Evolutionary conservation across 345 rosid genomes (phyloP).

Genomic region (Eucalyptus sp.): DNA sequence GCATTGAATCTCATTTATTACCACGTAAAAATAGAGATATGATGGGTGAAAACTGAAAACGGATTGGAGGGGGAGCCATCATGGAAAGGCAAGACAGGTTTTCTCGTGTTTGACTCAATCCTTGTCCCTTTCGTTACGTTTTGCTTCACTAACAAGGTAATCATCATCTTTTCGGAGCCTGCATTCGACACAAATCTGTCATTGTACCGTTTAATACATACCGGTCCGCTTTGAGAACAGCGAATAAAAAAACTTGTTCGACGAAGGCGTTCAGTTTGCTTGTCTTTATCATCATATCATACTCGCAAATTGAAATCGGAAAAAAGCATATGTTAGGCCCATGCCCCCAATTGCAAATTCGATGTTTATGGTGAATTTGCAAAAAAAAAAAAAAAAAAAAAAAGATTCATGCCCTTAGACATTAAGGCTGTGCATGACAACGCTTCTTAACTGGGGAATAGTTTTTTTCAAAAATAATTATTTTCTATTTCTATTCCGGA

Average conservation of each 20-base stretch:
- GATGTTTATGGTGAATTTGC: background rate
- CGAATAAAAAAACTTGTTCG: background rate
- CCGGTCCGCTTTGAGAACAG: rapidly evolving
- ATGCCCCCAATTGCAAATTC: background rate
- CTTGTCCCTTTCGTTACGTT: background rate
- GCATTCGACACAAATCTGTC: background rate
- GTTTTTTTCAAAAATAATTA: too few species aligned
- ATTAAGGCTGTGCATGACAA: too few species aligned
- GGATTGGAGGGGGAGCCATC: background rate
- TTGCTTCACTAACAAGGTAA: too few species aligned
- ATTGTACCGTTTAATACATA: background rate
- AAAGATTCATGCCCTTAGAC: background rate
- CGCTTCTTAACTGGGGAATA: too few species aligned
- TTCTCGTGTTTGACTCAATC: background rate
- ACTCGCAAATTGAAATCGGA: background rate
- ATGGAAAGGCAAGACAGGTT: background rate
- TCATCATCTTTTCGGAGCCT: background rate
- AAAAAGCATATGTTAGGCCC: background rate
- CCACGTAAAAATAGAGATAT: background rate
- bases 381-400: too few species aligned
- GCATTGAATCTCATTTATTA: background rate
- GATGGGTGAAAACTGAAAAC: background rate
- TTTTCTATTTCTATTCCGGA: too few species aligned
- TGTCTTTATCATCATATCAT: background rate
- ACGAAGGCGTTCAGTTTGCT: rapidly evolving